Base-by-base conservation (phyloP, 192 early-diverging fungal genomes). In the Linnemannia schmuckeri region DNA sequence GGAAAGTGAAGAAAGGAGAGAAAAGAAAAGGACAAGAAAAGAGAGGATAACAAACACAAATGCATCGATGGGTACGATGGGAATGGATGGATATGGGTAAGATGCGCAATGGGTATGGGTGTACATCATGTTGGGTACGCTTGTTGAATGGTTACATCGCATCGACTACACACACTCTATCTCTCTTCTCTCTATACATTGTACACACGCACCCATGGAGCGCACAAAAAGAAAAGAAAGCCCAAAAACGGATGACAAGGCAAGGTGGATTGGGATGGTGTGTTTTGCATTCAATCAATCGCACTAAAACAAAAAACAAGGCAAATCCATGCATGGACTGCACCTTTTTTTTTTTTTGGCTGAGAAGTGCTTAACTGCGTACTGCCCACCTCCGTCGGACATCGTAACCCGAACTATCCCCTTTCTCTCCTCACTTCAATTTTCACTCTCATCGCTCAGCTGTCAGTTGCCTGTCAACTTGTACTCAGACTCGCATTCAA, bases 11-110 rank as follows among this genome's bases (percentile, higher is more conserved):
- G 54, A 41, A 6, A 27, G 66, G 22, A 69, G 20, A 42, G n/a
- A 63, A 57, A 33, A 42, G n/a, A 63, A 57, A 49, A 52, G 30
- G 18, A 24, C 55, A 44, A 12, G 72, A 49, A 70, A 30, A 38
- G 13, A 70, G 46, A 5, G 76, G 40, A 82, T 6, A 75, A 49
- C 68, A 17, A 63, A 77, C 7, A 49, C 24, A 66, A 35, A 79
- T 54, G 52, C 74, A 46, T 80, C 71, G 79, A 72, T 80, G 79
- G 74, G 79, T 35, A 80, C 71, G 79, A 72, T 80, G 79, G 74
- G 79, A 30, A 80, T 80, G 72, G 68, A 41, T 40, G 61, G 42
- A 37, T 61, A 47, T 74, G 33, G 33, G 6, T 33, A 33, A 57
- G 40, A 30, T 69, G 66, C 37, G 57, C 12, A 54, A 27, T 66